Conservation (phyloP, 441 rosid species). For the Pelargonium hybrid region DNA sequence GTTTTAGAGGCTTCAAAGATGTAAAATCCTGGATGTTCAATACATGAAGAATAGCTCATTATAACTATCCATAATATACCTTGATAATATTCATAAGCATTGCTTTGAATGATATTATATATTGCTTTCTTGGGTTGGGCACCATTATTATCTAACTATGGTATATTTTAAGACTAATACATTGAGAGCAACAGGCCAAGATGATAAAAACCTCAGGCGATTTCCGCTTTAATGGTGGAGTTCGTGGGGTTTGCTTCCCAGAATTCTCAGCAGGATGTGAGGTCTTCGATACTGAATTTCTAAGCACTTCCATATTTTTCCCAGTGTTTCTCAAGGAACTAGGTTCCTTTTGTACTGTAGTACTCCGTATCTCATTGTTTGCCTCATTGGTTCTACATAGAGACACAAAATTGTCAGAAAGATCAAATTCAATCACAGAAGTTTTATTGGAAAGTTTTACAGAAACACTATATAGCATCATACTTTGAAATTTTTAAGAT, state of each 20-base stretch:
- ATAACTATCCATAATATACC: not conserved
- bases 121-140: no score
- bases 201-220: constrained; percentile 37
- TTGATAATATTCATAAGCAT: not conserved
- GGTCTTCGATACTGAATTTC: constrained; percentile 21
- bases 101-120: constrained; percentile 12
- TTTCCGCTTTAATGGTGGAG: constrained; percentile 63
- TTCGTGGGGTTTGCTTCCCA: constrained; percentile 27
- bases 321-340: constrained; percentile 24
- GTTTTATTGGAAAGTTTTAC: not conserved
- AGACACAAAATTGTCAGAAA: constrained; percentile 17
- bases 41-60: constrained; percentile 31
- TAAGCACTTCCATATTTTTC: constrained; percentile 25
- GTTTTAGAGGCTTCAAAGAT: constrained; percentile 45
- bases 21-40: constrained; percentile 23
- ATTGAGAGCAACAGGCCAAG: not conserved
- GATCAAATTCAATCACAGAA: not conserved
- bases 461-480: constrained; percentile 13
- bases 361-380: constrained; percentile 27
- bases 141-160: not conserved
- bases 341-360: constrained; percentile 23
- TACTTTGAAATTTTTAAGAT: constrained; percentile 44
- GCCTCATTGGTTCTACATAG: constrained; percentile 34
- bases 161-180: not conserved
- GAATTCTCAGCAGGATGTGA: constrained; percentile 24